Base-by-base conservation (phyloP, 129 eudicot genomes). In the Glebionis coronaria region DNA sequence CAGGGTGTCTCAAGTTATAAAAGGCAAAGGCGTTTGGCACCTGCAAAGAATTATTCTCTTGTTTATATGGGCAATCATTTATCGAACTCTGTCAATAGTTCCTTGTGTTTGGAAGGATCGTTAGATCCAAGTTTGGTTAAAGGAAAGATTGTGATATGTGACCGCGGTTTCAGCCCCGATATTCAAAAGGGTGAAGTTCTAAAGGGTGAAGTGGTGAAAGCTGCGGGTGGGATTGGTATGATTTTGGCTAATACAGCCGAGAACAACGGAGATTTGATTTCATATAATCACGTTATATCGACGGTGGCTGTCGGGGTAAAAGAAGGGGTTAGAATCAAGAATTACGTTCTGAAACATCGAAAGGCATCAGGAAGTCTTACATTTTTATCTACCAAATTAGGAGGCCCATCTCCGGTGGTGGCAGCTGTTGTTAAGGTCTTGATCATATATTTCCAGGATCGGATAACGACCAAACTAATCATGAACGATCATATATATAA, bases 161-260 rank as follows among this genome's bases (percentile, higher is more conserved):
- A 82, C 44, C 63, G 96, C 4, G 91, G 96, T 1, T 68, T 87
- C 63, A 87, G 69, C 51, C 90, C 95, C 2, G 73, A 90, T 25
- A 91, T 85, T 38, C 88, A 85, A 61, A 85, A 84, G 80, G 96
- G 96, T 40, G 81, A 88, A 55, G 88, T 88, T 19, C 25, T 23
- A 61, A 85, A 84, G 80, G 96, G 96, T 40, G 81, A 88, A 55
- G 88, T 88, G 25, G 96, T 88, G 57, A 88, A 80, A 70, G 83
- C 85, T 9, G 88, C 96, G 0, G 91, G 96, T 1, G 96, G 91
- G 19, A 14, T 82, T 1, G 96, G 96, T 31, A 88, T 88, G 96
- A 85, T 88, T 42, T 61, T 88, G 58, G n/a, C 81, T 5, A 85
- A 88, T 79, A 82, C 86, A 16, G 91, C 70, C 0, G 81, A 60